Percentiles rank a stretch among this genome's conserved stretches.
phyloP scores from a whole-genome alignment of 106 monocot genomes.

The Platanthera zijinensis region DNA sequence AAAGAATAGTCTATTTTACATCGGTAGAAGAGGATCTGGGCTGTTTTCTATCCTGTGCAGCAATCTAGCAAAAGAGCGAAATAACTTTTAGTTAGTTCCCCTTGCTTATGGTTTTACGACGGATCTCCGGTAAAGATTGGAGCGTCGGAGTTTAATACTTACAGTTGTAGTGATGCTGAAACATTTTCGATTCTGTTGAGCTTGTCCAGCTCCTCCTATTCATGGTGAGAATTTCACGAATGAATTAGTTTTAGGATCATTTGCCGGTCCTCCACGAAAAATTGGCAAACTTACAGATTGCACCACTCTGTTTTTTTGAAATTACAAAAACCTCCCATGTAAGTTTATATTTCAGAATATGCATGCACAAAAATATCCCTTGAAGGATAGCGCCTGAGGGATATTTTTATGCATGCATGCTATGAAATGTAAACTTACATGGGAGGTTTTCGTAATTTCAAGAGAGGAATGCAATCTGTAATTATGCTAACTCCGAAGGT shows the following conservation, averaged over 20 bases:
- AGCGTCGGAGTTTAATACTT: conserved; percentile 10
- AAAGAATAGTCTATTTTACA: conserved; percentile 20
- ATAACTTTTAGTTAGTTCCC: conserved; percentile 4
- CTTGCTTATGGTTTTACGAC: neutral
- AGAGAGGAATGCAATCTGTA: too few relatives aligned
- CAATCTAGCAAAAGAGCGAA: conserved; percentile 33
- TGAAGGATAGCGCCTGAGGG: too few relatives aligned
- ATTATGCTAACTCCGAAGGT: too few relatives aligned
- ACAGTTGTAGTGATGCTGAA: conserved; percentile 54
- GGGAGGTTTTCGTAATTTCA: too few relatives aligned
- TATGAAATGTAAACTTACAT: too few relatives aligned
- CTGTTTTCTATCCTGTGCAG: conserved; percentile 41
- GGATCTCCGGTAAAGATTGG: neutral
- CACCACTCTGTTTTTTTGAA: too few relatives aligned
- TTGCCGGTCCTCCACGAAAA: too few relatives aligned
- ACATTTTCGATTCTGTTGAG: conserved; percentile 53
- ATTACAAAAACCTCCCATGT: too few relatives aligned
- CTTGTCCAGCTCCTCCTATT: conserved; percentile 60
- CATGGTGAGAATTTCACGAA: neutral
- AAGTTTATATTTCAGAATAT: too few relatives aligned
- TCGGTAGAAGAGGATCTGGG: conserved; percentile 66
- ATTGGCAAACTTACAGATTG: too few relatives aligned
- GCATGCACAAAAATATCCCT: too few relatives aligned
- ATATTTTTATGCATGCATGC: too few relatives aligned
- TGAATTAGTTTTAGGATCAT: neutral